Evolutionary conservation across 768 basidiomycete genomes (phyloP), one percentile per base, ranked within the genome.

Genomic region (Crassisporium funariophilum): DNA sequence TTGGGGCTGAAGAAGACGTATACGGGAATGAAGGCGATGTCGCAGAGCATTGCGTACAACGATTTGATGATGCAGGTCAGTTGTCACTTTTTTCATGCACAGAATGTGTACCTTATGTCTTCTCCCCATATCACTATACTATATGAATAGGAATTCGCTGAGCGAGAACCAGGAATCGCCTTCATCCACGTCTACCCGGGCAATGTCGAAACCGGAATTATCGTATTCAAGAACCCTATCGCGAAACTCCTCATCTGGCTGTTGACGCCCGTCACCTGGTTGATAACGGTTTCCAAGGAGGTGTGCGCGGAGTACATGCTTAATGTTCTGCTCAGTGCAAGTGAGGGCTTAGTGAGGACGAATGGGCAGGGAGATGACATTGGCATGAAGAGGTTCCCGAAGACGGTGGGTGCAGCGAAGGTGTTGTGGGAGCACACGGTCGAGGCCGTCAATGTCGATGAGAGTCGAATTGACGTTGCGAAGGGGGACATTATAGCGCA

Each of bases 161-260:
- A 63, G 6, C 63, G 64, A 1, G 61, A 77, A 25, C 73, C 73
- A 5, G 64, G 57, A 22, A 60, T 79, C 24, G 61, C 68, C 4
- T 78, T 79, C 58, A 65, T 69, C 0, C 77, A 78, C 50, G 64
- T 64, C 21, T 61, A 56, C 42, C 77, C 78, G 0, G 78, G 77
- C 1, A 41, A 56, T 27, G 72, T 76, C 19, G 55, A 64, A 36
- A 72, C 71, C 9, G 54, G 37, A 16, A 49, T 50, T 31, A 39
- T 52, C 10, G 50, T 44, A 16, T 57, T 44, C 35, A 35, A 27
- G 17, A 51, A 45, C 12, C 53, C 51, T 11, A 37, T 59, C 7
- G 38, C 46, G 13, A 55, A 54, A 10, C 37, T 59, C n/a, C 24
- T 61, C 25, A 33, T 46, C 2, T 48, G 56, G 4, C 38, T 61